phyloP scores from a whole-genome alignment of 2,329 filamentous ascomycete genomes.

The Colletotrichum tanaceti region DNA sequence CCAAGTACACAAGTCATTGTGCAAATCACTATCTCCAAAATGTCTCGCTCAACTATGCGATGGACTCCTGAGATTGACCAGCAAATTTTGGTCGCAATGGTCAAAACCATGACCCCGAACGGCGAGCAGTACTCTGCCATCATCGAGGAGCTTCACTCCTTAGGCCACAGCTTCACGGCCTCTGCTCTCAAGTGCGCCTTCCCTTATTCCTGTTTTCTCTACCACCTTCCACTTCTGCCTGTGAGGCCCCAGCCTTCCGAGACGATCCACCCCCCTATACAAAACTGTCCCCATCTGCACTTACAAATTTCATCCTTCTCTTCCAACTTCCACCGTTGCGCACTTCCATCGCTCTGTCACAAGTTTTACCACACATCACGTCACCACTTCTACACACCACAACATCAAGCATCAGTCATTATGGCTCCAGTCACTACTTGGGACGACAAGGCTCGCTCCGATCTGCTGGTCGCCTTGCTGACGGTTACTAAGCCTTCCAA shows the following conservation, averaged over 20 bases:
- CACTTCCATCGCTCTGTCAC: background rate
- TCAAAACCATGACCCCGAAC: slow-evolving; percentile 52
- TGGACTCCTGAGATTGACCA: slow-evolving; percentile 58
- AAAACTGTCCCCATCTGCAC: background rate
- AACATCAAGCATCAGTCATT: slow-evolving; percentile 36
- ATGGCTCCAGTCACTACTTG: slow-evolving; percentile 42
- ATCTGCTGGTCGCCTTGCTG: slow-evolving; percentile 53
- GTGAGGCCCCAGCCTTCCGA: background rate
- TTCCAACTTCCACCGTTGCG: background rate
- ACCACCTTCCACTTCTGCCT: slow-evolving; percentile 10
- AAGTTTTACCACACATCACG: background rate
- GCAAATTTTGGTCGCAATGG: slow-evolving; percentile 57
- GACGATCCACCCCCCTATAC: slow-evolving; percentile 6
- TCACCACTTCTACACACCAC: background rate
- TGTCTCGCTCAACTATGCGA: slow-evolving; percentile 48
- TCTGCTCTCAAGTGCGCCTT: slow-evolving; percentile 54
- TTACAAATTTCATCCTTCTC: background rate
- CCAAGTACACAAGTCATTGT: background rate
- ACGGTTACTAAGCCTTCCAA: slow-evolving; percentile 51
- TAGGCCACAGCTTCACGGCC: slow-evolving; percentile 55
- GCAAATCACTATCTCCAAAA: background rate
- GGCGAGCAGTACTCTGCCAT: slow-evolving; percentile 51
- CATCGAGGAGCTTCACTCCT: slow-evolving; percentile 46
- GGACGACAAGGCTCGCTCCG: slow-evolving; percentile 54
- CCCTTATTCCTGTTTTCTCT: slow-evolving; percentile 5